Base-by-base conservation (phyloP, 208 protist genomes). In the Kentomonas sorsogonicus region DNA sequence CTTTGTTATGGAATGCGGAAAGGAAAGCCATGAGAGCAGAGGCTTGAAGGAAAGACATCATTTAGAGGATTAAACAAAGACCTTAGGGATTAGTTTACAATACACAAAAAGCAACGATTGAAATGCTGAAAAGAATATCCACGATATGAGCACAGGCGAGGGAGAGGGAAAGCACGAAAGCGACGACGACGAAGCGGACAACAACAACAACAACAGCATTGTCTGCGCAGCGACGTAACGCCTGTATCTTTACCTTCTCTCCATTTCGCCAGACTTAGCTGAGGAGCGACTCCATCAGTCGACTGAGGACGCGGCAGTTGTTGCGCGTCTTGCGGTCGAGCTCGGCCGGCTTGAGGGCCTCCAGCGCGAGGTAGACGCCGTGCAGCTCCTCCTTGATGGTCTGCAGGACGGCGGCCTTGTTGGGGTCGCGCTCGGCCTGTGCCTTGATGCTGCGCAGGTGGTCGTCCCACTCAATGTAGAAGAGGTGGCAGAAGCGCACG, bases 391-490 rank as follows among this genome's bases (percentile, higher is more conserved):
- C 63, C 66, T 72, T 72, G 36, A 81, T 72, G 15, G 88, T 45
- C 13, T 85, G 78, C 59, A 85, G 89, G 10, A 73, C 43, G 20
- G 22, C 48, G 11, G 55, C 68, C 13, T 72, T 59, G 50, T 74
- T 63, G 10, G 26, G 34, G 23, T 72, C 79, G 45, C 81, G 74
- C 30, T 29, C 36, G 22, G 73, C 68, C 41, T 89, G 77, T 23
- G 45, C 34, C 50, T 86, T 91, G 44, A 87, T 78, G 15, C 62
- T 66, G 43, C 76, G 78, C 46, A 95, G 74, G 53, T 53, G 59
- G 58, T 95, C 89, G 45, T 95, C 89, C 85, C 89, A 93, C 66
- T 92, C 83, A 13, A 95, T 72, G 58, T 87, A 91, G 55, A 95
- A 95, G 59, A 70, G 54, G 46, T 89, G 75, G 3, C 92, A 41